Evolutionary conservation across 148 eudicot genomes (phyloP).

Genomic region (Nyssa sinensis): DNA sequence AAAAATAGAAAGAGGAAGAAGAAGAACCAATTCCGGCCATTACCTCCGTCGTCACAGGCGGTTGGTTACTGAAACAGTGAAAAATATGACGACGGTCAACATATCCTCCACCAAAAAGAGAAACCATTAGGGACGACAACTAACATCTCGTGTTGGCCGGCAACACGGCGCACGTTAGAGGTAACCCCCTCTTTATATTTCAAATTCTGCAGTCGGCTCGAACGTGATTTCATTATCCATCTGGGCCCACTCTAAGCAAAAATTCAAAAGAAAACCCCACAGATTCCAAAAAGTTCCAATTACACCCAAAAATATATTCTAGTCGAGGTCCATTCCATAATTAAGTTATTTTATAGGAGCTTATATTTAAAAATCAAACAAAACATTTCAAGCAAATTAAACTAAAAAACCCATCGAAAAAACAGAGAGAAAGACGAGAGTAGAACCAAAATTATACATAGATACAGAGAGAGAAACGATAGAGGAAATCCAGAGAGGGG

Average conservation of each 20-base stretch:
- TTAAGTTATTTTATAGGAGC: conserved; percentile 15
- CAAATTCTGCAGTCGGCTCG: conserved; percentile 9
- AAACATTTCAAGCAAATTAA: conserved; percentile 11
- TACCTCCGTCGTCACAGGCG: too few species aligned
- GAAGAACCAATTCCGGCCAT: too few species aligned
- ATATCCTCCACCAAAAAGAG: too few species aligned
- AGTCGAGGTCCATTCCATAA: neutral
- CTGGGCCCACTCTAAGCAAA: conserved; percentile 18
- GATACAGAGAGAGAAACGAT: conserved; percentile 16
- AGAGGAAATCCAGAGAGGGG: conserved; percentile 17
- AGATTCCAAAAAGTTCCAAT: conserved; percentile 3
- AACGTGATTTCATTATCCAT: conserved; percentile 21
- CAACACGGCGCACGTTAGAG: too few species aligned
- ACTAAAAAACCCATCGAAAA: neutral
- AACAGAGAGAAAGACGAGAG: conserved; percentile 9
- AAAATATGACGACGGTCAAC: too few species aligned
- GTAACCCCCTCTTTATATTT: conserved; percentile 14
- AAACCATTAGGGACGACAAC: too few species aligned
- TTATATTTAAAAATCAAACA: conserved; percentile 11
- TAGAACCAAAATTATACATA: neutral
- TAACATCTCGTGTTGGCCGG: too few species aligned
- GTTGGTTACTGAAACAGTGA: too few species aligned
- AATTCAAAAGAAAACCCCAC: conserved; percentile 6
- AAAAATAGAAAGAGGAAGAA: too few species aligned
- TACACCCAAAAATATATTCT: neutral